phyloP scores from a whole-genome alignment of 306 rosid genomes.

The Vicia sativa region DNA sequence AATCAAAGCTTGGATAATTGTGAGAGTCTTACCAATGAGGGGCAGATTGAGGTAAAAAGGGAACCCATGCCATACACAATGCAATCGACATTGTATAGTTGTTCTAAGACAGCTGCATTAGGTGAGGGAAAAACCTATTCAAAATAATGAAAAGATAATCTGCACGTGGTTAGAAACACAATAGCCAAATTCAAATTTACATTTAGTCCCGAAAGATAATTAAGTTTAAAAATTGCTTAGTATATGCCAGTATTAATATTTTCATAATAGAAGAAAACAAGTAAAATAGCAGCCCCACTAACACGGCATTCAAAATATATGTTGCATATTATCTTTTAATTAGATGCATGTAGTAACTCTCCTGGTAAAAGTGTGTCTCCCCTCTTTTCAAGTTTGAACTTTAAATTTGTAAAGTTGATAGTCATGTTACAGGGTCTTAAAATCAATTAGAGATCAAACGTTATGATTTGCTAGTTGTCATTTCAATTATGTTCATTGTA shows the following conservation, averaged over 20 bases:
- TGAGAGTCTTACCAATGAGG: constrained; percentile 76
- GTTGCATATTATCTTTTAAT: too few relatives aligned
- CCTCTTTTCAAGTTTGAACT: too few relatives aligned
- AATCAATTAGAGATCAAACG: too few relatives aligned
- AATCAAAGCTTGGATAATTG: constrained; percentile 7
- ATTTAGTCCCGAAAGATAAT: constrained; percentile 6
- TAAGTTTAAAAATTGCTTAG: constrained; percentile 6
- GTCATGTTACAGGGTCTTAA: too few relatives aligned
- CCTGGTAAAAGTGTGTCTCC: too few relatives aligned
- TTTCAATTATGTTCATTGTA: too few relatives aligned
- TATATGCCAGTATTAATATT: constrained; percentile 3
- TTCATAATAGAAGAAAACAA: constrained; percentile 9
- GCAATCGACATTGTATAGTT: constrained; percentile 73
- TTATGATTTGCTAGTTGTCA: too few relatives aligned
- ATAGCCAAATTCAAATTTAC: constrained; percentile 29
- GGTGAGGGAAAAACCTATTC: constrained; percentile 80
- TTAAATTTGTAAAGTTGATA: too few relatives aligned
- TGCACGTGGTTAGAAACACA: constrained; percentile 23
- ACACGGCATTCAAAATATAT: background rate
- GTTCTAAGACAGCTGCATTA: constrained; percentile 72
- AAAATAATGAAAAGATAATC: constrained; percentile 34
- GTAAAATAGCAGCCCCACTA: constrained; percentile 7
- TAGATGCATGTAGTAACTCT: too few relatives aligned
- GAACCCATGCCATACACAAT: constrained; percentile 97
- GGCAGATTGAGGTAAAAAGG: constrained; percentile 89